These are phyloP conservation scores for Podosphaera fusca DNA, from an alignment of 2,329 filamentous ascomycete genomes.

Conservation along the genomic window DNA sequence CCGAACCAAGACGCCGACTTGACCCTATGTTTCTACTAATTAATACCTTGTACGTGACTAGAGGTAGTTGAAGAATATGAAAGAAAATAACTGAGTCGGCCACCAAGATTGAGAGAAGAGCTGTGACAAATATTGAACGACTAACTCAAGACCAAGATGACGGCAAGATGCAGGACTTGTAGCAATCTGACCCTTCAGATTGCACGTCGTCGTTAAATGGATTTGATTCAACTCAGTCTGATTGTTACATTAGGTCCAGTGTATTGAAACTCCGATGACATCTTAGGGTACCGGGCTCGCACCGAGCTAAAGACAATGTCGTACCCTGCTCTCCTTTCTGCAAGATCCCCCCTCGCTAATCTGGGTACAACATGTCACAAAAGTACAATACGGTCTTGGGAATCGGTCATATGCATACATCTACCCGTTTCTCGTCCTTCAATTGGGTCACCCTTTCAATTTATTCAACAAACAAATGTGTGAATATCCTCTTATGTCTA, in stretches of 20 bases:
- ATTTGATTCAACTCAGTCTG: neutral
- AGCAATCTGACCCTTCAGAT: neutral
- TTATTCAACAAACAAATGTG: slow-evolving; percentile 1
- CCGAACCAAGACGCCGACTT: neutral
- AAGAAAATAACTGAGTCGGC: neutral
- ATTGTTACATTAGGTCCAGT: neutral
- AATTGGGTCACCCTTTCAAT: slow-evolving; percentile 2
- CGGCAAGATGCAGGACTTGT: neutral
- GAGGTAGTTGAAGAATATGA: neutral
- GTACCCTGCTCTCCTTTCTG: slow-evolving; percentile 2
- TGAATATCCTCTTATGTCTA: neutral
- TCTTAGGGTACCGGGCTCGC: neutral
- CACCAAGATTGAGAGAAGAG: neutral
- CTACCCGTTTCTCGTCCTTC: slow-evolving; percentile 2
- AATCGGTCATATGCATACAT: slow-evolving; percentile 6
- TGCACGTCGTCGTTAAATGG: neutral
- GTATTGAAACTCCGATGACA: neutral
- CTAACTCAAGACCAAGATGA: neutral
- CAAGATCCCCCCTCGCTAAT: slow-evolving; percentile 10
- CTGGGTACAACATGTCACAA: slow-evolving; percentile 5
- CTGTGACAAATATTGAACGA: neutral
- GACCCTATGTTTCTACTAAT: neutral
- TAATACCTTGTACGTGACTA: neutral
- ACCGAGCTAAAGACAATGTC: neutral
- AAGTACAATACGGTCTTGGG: slow-evolving; percentile 9